These are phyloP conservation scores for Sporormia fimetaria DNA, from an alignment of 495 filamentous ascomycete species.

Conservation along the genomic window DNA sequence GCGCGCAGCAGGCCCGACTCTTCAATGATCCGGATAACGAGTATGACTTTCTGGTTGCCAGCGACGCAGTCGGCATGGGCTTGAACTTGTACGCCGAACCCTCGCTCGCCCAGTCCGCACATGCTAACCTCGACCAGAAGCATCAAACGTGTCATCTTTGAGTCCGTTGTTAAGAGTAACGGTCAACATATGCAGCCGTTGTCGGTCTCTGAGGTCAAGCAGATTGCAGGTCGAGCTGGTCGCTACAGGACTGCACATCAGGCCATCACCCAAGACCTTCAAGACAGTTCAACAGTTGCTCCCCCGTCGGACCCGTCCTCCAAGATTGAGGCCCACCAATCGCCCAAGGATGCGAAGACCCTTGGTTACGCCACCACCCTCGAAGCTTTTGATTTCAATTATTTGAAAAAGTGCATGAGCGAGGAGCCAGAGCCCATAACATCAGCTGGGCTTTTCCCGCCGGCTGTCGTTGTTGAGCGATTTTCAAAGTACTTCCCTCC, in stretches of 20 bases:
- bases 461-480: constrained; percentile 49
- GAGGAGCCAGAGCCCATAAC: constrained; percentile 51
- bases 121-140: constrained; percentile 39
- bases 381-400: constrained; percentile 53
- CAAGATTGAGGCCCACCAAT: too few relatives aligned
- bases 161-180: constrained; percentile 57
- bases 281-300: too few relatives aligned
- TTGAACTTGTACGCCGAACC: constrained; percentile 58
- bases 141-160: constrained; percentile 84
- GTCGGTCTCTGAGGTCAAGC: constrained; percentile 69
- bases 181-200: constrained; percentile 42
- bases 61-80: constrained; percentile 96
- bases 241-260: constrained; percentile 65
- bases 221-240: constrained; percentile 89
- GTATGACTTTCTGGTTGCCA: constrained; percentile 87
- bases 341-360: too few relatives aligned
- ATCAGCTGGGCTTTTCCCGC: constrained; percentile 66
- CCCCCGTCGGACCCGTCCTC: too few relatives aligned
- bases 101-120: not conserved
- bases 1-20: constrained; percentile 75
- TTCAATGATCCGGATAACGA: constrained; percentile 94
- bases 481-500: constrained; percentile 71
- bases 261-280: constrained; percentile 31
- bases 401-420: constrained; percentile 51
- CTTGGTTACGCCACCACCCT: constrained; percentile 74